Evolutionary conservation across 140 eudicot genomes (phyloP).

Genomic region (Oenanthe javanica): DNA sequence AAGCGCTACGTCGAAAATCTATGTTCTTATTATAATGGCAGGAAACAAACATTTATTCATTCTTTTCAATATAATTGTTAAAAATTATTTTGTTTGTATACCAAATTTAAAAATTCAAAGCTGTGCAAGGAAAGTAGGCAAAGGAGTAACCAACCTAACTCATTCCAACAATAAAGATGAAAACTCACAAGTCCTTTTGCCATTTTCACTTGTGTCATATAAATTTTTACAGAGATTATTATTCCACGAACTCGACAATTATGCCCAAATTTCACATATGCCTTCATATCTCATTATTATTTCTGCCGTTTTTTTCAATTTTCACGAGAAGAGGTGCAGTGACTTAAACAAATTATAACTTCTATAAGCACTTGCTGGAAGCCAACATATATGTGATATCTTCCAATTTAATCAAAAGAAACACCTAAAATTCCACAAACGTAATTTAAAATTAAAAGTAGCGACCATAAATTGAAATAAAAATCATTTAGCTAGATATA

Average conservation of each 20-base stretch:
- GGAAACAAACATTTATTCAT: too few species aligned
- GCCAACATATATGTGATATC: not conserved
- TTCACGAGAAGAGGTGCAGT: not conserved
- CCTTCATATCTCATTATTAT: not conserved
- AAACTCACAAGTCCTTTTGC: not conserved
- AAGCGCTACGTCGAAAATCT: not conserved
- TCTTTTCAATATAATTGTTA: too few species aligned
- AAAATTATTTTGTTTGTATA: too few species aligned
- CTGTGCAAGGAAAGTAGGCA: not conserved
- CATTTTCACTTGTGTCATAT: not conserved
- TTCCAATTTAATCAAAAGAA: not conserved
- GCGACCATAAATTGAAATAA: not conserved
- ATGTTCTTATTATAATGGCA: not conserved
- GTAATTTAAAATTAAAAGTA: not conserved
- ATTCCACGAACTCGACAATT: not conserved
- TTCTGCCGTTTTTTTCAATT: not conserved
- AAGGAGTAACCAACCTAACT: not conserved
- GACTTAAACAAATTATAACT: not conserved
- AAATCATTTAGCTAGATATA: slow-evolving; percentile 8
- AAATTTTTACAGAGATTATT: not conserved
- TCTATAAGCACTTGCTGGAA: not conserved
- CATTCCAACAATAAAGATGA: not conserved
- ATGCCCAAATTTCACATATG: not conserved
- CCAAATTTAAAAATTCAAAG: too few species aligned
- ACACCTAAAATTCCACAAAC: not conserved